Base-by-base conservation (phyloP, 2,329 filamentous ascomycete genomes). In the Aspergillus novoparasiticus region DNA sequence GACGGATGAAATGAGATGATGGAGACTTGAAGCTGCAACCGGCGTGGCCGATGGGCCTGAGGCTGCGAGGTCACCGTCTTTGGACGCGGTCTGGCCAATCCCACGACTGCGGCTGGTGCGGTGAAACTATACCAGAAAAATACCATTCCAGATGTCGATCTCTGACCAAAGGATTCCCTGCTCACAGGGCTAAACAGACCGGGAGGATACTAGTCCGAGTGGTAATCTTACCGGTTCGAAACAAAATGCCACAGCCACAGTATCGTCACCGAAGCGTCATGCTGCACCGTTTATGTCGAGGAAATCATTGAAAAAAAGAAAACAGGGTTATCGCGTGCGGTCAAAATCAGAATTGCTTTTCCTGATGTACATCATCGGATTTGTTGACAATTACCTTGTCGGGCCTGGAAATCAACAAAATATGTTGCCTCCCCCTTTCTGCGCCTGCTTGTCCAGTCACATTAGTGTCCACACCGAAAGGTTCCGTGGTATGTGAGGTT, bases 61-160 rank as follows among this genome's bases (percentile, higher is more conserved):
- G 68, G 67, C 69, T 60, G 32, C 43, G 23, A 59, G 45, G 46
- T 59, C 57, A 51, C 51, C 51, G 51, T 45, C 41, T 62, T 66
- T 64, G 65, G 64, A 64, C 64, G 53, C 59, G 67, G 71, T 64
- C 69, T 69, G 68, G 60, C 53, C 61, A 65, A 62, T 62, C 60
- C 59, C 56, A 54, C 48, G 16, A 23, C 54, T 41, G 59, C 54
- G 57, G 53, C 51, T 54, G 57, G 51, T 45, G 39, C 56, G 19
- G 19, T 59, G 26, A 28, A 41, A 39, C 34, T 45, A 59, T 54
- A 45, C 51, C 46, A 21, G 19, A 59, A 53, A n/a, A 45, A 54
- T 59, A 59, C 58, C 46, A 41, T 26, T 32, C 36, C 19, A 16
- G 19, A 19, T 19, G 58, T 34, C 6, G 58, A 59, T 59, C 48